Base-by-base conservation (phyloP, 23 red algal genomes). In the Porphyridium purpureum region DNA sequence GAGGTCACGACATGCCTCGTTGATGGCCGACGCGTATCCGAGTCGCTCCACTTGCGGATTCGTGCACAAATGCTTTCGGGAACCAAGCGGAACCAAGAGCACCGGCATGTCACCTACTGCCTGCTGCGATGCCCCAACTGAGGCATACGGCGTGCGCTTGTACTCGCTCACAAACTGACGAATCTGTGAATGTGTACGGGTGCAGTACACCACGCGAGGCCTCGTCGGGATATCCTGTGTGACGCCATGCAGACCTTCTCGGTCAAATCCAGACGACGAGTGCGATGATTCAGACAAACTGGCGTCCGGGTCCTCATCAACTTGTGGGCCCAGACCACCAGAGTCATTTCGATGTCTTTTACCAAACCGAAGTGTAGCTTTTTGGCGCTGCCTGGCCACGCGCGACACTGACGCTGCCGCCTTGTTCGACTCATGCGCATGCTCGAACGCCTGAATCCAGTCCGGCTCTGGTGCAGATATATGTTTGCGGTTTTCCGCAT, bases 1-100 rank as follows among this genome's bases (percentile, higher is more conserved):
- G n/a, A 98, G 47, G 41, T 98, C 90, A 24, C 60, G 46, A 40
- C 90, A 98, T 17, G 79, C 38, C 34, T 98, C 90, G n/a, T 82
- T 86, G 31, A 98, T 71, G 3, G 76, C 84, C 25, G 57, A 60
- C 23, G 34, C 24, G 31, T 60, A 86, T 57, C 29, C 47, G 27
- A 27, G 40, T 3, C 60, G 76, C 11, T 17, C 11, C 20, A 98
- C 90, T n/a, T 54, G 23, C 22, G 77, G 67, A 67, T 98, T 78
- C 24, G 86, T 75, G 69, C 90, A 98, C 36, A 82, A 36, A 22
- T 72, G 61, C 26, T 76, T 98, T 28, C 90, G 69, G 29, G 90
- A 86, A 38, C 69, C 74, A 15, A 98, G 60, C 15, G 57, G 26
- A 5, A 76, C 55, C 17, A 79, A 59, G 59, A 21, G n/a, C 15